Evolutionary conservation across 2,329 filamentous ascomycete genomes (phyloP), one percentile per base, ranked within the genome.

Genomic region (Emmonsiellopsis sp.): DNA sequence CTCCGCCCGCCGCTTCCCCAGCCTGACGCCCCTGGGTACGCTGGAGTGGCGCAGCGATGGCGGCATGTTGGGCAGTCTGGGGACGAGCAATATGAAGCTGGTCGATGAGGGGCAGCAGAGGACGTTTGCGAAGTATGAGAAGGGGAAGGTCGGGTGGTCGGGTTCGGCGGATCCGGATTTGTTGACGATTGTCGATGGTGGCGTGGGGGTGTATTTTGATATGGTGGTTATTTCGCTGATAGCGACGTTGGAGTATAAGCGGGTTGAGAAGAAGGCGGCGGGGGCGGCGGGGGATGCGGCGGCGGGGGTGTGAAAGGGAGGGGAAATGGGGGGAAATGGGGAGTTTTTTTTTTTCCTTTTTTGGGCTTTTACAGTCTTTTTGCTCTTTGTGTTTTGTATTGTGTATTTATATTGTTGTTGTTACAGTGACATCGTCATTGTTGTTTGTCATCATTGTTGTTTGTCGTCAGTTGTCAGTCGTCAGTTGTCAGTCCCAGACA

Each of bases 1-100:
- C 8, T 27, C 34, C 32, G 43, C 48, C 8, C 54, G 54, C 34
- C 55, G 53, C 31, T 59, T 59, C 42, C 31, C 48, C 17, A 53
- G 42, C 33, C 49, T 49, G 5, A 49, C 54, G 6, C 48, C 42
- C n/a, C 42, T 59, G 7, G 57, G 57, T 21, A 55, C 40, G 32
- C 34, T 59, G 39, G 49, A 56, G 9, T 58, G 57, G 57, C 56
- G 55, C 37, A 39, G 46, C n/a, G 56, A 55, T 31, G 53, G 54
- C 5, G 53, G 42, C 7, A 10, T 34, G 17, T 7, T 50, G n/a
- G 48, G 48, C 5, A 53, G 49, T 10, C 42, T 58, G 6, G 31
- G 52, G 2, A 53, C 37, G 27, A 56, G 56, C 33, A 56, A 53
- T 21, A 48, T 53, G 37, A 54, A 55, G 36, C 46, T 58, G 10